Percentiles rank a stretch among this genome's conserved stretches.
These are phyloP conservation scores for Hypoxylon trugodes DNA, from an alignment of 495 filamentous ascomycete genomes.

Conservation along the genomic window DNA sequence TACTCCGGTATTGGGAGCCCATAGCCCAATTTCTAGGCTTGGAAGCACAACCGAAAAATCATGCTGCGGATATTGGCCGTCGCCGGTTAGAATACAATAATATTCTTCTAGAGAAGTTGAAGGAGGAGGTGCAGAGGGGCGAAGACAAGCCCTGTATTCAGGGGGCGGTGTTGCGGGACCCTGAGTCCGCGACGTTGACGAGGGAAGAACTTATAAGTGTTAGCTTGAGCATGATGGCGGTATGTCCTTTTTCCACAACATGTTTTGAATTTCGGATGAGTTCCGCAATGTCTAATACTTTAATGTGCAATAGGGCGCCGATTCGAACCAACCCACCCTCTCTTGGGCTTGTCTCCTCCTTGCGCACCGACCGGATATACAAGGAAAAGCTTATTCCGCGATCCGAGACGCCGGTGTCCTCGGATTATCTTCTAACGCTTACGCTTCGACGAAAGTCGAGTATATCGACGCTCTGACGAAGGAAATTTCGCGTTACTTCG, in stretches of 20 bases:
- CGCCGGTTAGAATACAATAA: slow-evolving; percentile 66
- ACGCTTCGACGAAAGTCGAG: slow-evolving; percentile 73
- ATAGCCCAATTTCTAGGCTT: slow-evolving; percentile 16
- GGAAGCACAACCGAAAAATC: slow-evolving; percentile 43
- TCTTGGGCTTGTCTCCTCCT: slow-evolving; percentile 74
- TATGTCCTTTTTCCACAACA: slow-evolving; percentile 1
- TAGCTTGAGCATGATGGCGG: slow-evolving; percentile 73
- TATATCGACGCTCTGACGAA: slow-evolving; percentile 76
- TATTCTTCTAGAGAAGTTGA: slow-evolving; percentile 66
- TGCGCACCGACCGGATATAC: slow-evolving; percentile 73
- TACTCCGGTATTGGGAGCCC: slow-evolving; percentile 66
- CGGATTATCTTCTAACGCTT: slow-evolving; percentile 70
- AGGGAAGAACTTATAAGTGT: slow-evolving; percentile 74
- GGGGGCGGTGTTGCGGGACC: slow-evolving; percentile 72
- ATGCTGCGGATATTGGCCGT: slow-evolving; percentile 62
- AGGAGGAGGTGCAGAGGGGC: slow-evolving; percentile 65
- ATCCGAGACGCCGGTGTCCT: slow-evolving; percentile 72
- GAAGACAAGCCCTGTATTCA: slow-evolving; percentile 76
- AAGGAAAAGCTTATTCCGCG: slow-evolving; percentile 67
- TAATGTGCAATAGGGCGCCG: slow-evolving; percentile 11
- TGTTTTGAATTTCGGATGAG: background rate
- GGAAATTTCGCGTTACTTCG: slow-evolving; percentile 75
- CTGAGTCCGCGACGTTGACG: slow-evolving; percentile 61
- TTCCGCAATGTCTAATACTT: background rate
- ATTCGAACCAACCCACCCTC: slow-evolving; percentile 29